Conservation (phyloP, 257 asterid species). For the Jaltomata sinuosa region DNA sequence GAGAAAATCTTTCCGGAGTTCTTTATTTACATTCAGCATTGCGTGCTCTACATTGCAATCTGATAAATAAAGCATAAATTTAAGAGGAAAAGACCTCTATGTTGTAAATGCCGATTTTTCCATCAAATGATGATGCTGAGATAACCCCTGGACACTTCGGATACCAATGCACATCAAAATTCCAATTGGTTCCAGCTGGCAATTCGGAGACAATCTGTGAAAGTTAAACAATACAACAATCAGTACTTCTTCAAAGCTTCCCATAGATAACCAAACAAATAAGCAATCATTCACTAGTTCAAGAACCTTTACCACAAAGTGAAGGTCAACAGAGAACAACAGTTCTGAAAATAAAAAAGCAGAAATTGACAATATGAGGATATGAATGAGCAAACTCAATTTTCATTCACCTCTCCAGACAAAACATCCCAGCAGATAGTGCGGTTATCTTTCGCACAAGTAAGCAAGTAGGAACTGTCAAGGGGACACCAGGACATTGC, state of each 20-base stretch:
- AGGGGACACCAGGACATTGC: slow-evolving; percentile 99
- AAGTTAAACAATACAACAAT: background rate
- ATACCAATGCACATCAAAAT: slow-evolving; percentile 95
- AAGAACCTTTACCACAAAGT: background rate
- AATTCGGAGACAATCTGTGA: slow-evolving; percentile 83
- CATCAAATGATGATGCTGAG: slow-evolving; percentile 97
- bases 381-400: background rate
- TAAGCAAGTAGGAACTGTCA: slow-evolving; percentile 86
- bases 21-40: background rate
- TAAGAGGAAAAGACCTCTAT: slow-evolving; percentile 54
- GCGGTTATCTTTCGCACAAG: slow-evolving; percentile 98
- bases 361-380: background rate
- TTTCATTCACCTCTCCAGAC: slow-evolving; percentile 68
- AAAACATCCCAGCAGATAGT: slow-evolving; percentile 96
- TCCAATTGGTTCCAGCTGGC: slow-evolving; percentile 97
- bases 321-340: background rate
- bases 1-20: background rate
- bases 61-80: background rate
- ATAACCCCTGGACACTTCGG: slow-evolving; percentile 86
- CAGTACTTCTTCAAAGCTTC: background rate
- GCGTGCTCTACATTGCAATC: background rate
- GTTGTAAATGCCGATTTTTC: slow-evolving; percentile 88
- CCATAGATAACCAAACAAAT: background rate
- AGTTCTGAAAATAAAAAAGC: background rate
- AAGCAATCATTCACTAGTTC: background rate